phyloP scores from a whole-genome alignment of 305 asterid species.

The Lippia alba region DNA sequence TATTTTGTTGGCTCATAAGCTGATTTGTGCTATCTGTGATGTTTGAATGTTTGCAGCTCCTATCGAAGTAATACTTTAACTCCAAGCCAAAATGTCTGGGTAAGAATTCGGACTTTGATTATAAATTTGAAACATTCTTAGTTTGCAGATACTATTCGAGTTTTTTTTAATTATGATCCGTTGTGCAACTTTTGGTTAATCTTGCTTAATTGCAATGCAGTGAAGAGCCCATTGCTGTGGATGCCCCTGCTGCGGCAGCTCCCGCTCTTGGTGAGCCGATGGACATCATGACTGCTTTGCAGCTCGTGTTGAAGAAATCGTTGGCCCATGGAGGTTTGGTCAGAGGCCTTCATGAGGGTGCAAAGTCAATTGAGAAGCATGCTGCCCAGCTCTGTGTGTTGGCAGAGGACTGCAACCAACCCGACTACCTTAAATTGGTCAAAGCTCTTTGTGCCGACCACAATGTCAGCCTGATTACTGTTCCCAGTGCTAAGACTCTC shows the following conservation, averaged over 20 bases:
- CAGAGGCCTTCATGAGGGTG: slow-evolving; percentile 76
- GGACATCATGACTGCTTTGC: slow-evolving; percentile 87
- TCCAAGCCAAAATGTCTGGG: slow-evolving; percentile 59
- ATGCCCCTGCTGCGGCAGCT: slow-evolving; percentile 44
- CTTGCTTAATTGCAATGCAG: slow-evolving; percentile 41
- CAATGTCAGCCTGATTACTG: slow-evolving; percentile 71
- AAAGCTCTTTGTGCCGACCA: slow-evolving; percentile 85
- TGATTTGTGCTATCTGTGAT: slow-evolving; percentile 18
- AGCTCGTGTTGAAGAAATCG: slow-evolving; percentile 72
- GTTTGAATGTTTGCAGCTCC: slow-evolving; percentile 42
- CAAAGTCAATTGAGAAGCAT: slow-evolving; percentile 82
- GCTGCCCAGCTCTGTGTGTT: slow-evolving; percentile 82
- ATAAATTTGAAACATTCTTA: too few species aligned
- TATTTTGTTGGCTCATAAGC: neutral
- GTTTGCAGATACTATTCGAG: neutral
- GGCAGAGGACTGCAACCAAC: slow-evolving; percentile 87
- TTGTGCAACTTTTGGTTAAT: neutral
- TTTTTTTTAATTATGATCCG: neutral
- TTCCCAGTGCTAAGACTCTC: slow-evolving; percentile 81
- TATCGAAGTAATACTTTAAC: slow-evolving; percentile 19
- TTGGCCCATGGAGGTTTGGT: slow-evolving; percentile 78
- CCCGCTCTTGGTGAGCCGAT: slow-evolving; percentile 85
- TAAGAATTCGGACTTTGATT: slow-evolving; percentile 23
- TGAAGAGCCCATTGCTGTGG: slow-evolving; percentile 67
- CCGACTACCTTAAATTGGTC: slow-evolving; percentile 68